Evolutionary conservation across 2,329 filamentous ascomycete species (phyloP), one percentile per base, ranked within the genome.

Genomic region (Xylaria sp.): DNA sequence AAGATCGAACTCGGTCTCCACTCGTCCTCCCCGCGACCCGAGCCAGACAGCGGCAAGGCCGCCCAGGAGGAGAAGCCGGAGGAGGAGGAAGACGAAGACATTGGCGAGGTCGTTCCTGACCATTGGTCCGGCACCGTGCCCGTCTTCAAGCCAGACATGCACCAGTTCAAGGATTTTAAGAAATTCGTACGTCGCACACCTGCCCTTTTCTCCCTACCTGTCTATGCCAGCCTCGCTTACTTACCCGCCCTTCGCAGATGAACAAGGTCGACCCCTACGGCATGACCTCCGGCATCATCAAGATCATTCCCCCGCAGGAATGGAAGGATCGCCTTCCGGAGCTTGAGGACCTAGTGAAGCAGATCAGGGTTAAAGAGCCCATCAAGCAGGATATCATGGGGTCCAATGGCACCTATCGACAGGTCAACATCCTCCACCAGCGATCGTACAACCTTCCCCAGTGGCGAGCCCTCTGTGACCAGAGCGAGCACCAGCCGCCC

Each of bases 311-410:
- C 22, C 94, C 94, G 0, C 77, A 88, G 66, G 92, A 97, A 83
- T 99, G 94, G 94, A 94, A 84, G 73, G 85, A 92, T 60, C 80
- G 85, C 21, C 86, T 94, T 37, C 90, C 90, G 16, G 78, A 83
- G 37, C 84, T 97, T 58, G 87, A 94, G 68, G 89, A 97, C 66
- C 82, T 91, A 46, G 84, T 99, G 61, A 97, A 97, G 75, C 87
- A 89, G 58, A 90, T 99, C 71, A 88, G 87, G 69, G 92, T 99
- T 67, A 93, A 93, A 73, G 95, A 99, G 62, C 94, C 94, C 2
- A 97, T 99, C 71, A 96, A 92, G 69, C 94, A 99, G 73, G 94
- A 99, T 67, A 99, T 99, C 66, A 93, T 95, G 80, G 94, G 94
- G 39, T 91, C 90, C 47, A 91, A 93, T 69, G 95, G 94, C 52